A percentile compares a stretch with the other conserved stretches of the same genome.
Conservation (phyloP, 2,329 filamentous ascomycete species). For the Colletotrichum endophyticum region DNA sequence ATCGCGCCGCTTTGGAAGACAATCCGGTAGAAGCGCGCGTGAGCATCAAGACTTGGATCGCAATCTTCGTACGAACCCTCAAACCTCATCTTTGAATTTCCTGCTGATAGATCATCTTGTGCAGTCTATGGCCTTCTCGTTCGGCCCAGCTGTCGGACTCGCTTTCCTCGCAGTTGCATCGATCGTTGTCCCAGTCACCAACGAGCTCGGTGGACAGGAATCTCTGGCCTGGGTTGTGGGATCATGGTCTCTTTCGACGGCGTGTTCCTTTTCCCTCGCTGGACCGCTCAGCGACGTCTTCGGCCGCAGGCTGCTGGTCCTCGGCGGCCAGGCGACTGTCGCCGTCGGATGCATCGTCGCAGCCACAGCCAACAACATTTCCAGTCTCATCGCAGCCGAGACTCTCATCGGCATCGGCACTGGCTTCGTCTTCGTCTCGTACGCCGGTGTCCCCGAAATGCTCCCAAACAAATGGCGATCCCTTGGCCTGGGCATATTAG, state of each 20-base stretch:
- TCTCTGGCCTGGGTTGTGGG: slow-evolving; percentile 17
- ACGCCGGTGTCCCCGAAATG: slow-evolving; percentile 36
- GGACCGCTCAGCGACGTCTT: slow-evolving; percentile 19
- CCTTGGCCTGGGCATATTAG: slow-evolving; percentile 17
- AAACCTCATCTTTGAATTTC: too few species aligned
- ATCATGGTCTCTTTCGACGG: slow-evolving; percentile 18
- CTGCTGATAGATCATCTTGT: neutral
- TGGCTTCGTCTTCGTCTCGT: slow-evolving; percentile 36
- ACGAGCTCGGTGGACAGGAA: slow-evolving; percentile 8
- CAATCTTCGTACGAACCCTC: slow-evolving; percentile 2
- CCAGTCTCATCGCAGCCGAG: slow-evolving; percentile 28
- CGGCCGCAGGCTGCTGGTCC: slow-evolving; percentile 10
- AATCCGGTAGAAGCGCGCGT: slow-evolving; percentile 13
- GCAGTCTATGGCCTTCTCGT: slow-evolving; percentile 16
- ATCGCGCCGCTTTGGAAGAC: slow-evolving; percentile 20
- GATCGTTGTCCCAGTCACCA: slow-evolving; percentile 10
- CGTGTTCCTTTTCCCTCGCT: slow-evolving; percentile 17
- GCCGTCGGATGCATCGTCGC: slow-evolving; percentile 26
- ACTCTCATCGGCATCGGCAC: slow-evolving; percentile 36
- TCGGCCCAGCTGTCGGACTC: slow-evolving; percentile 16
- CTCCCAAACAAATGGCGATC: slow-evolving; percentile 37
- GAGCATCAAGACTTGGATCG: slow-evolving; percentile 17
- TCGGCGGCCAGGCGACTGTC: slow-evolving; percentile 8
- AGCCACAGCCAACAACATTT: slow-evolving; percentile 26
- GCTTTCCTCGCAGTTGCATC: slow-evolving; percentile 14